Conservation (phyloP, 768 basidiomycete genomes). For the Podaxis pistillaris region DNA sequence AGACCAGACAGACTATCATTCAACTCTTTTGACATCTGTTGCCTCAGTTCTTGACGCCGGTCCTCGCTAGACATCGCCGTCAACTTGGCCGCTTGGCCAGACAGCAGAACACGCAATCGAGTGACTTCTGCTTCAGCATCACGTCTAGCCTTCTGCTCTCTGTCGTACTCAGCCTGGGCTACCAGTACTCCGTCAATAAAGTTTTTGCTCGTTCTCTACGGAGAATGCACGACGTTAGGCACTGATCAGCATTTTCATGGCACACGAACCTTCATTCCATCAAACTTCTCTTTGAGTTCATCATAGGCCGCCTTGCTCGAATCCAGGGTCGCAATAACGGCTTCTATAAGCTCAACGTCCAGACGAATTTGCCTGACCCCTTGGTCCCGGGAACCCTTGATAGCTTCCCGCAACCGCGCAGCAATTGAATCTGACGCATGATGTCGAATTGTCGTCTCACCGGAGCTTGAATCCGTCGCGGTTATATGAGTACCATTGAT, state of each 20-base stretch:
- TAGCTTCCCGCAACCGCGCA: slow-evolving; percentile 56
- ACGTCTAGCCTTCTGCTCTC: slow-evolving; percentile 81
- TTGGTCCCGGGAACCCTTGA: slow-evolving; percentile 58
- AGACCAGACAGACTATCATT: slow-evolving; percentile 71
- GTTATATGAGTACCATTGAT: neutral
- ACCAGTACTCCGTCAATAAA: slow-evolving; percentile 91
- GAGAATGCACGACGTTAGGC: slow-evolving; percentile 9
- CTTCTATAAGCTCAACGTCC: slow-evolving; percentile 72
- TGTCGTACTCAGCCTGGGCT: slow-evolving; percentile 92
- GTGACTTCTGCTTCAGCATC: slow-evolving; percentile 94
- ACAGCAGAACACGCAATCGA: slow-evolving; percentile 77
- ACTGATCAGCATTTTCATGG: neutral
- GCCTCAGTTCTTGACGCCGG: slow-evolving; percentile 73
- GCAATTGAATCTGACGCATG: slow-evolving; percentile 47
- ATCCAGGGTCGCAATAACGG: slow-evolving; percentile 65
- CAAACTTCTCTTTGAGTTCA: slow-evolving; percentile 73
- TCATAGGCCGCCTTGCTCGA: slow-evolving; percentile 56
- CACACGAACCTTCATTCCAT: slow-evolving; percentile 79
- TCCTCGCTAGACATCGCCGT: slow-evolving; percentile 83
- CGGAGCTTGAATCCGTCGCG: neutral
- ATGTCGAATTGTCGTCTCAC: slow-evolving; percentile 18
- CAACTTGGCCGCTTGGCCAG: slow-evolving; percentile 85
- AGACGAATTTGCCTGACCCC: slow-evolving; percentile 63
- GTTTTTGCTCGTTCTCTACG: slow-evolving; percentile 85
- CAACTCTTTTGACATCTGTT: slow-evolving; percentile 78